These are phyloP conservation scores for Pseudopyricularia cyperi DNA, from an alignment of 2,329 filamentous ascomycete genomes.

Conservation along the genomic window DNA sequence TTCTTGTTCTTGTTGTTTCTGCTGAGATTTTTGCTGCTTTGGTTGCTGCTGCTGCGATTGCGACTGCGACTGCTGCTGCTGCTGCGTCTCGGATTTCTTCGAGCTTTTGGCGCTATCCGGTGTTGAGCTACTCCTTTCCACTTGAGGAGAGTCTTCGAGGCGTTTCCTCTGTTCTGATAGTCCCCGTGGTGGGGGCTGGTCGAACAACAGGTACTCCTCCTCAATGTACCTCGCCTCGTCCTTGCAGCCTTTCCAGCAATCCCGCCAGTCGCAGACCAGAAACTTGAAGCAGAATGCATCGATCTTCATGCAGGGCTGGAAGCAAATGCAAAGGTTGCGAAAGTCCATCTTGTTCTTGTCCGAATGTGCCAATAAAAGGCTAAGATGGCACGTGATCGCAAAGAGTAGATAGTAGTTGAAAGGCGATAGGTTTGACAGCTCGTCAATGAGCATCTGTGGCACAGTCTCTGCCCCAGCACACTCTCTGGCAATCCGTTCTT, in stretches of 20 bases:
- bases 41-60: conserved; percentile 26
- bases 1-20: conserved; percentile 26
- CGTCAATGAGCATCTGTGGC: conserved; percentile 71
- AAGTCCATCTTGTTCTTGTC: conserved; percentile 99
- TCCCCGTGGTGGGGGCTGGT: conserved; percentile 41
- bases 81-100: conserved; percentile 7
- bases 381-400: conserved; percentile 92
- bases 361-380: conserved; percentile 76
- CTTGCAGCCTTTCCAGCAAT: conserved; percentile 94
- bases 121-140: conserved; percentile 48
- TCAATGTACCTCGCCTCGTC: conserved; percentile 73
- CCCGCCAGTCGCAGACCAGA: conserved; percentile 85
- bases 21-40: conserved; percentile 17
- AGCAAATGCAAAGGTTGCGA: conserved; percentile 89
- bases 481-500: conserved; percentile 68
- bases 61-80: conserved; percentile 14
- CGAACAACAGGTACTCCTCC: conserved; percentile 49
- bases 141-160: conserved; percentile 9
- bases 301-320: conserved; percentile 93
- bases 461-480: conserved; percentile 68
- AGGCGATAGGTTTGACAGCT: conserved; percentile 84
- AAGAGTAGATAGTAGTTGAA: conserved; percentile 98
- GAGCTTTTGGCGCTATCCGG: conserved; percentile 51
- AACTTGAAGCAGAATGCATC: conserved; percentile 94
- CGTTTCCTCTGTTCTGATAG: conserved; percentile 12